Evolutionary conservation across 2,329 filamentous ascomycete genomes (phyloP).

Genomic region (Pyrenochaeta sp.): DNA sequence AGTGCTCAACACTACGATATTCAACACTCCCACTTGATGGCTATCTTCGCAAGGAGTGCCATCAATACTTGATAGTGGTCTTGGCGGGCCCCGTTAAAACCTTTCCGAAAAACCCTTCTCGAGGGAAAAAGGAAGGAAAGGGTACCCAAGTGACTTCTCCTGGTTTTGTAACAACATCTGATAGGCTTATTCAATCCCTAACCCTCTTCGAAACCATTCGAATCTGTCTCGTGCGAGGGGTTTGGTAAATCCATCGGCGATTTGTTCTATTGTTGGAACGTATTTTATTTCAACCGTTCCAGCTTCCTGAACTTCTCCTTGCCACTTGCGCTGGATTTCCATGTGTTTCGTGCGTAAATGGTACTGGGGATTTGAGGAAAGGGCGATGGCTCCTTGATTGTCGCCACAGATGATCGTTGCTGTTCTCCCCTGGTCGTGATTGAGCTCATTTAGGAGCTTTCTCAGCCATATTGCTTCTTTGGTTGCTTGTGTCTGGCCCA

Average conservation of each 20-base stretch:
- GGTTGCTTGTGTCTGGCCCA: constrained; percentile 21
- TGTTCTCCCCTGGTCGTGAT: background rate
- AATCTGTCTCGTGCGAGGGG: constrained; percentile 5
- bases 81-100: too few relatives aligned
- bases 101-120: too few relatives aligned
- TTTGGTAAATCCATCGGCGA: constrained; percentile 9
- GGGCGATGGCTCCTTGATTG: constrained; percentile 15
- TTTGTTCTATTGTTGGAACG: constrained; percentile 3
- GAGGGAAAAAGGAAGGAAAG: too few relatives aligned
- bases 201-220: constrained; percentile 3
- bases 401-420: constrained; percentile 12
- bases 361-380: constrained; percentile 13
- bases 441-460: constrained; percentile 9
- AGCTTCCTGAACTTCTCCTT: background rate
- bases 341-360: constrained; percentile 18
- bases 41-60: too few relatives aligned
- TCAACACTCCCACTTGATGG: too few relatives aligned
- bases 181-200: constrained; percentile 3
- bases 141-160: too few relatives aligned
- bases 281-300: constrained; percentile 1
- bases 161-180: too few relatives aligned
- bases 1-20: too few relatives aligned
- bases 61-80: too few relatives aligned
- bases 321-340: constrained; percentile 11
- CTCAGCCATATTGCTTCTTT: constrained; percentile 29